These are phyloP conservation scores for Claviceps sp. DNA, from an alignment of 2,329 filamentous ascomycete species.

Conservation along the genomic window DNA sequence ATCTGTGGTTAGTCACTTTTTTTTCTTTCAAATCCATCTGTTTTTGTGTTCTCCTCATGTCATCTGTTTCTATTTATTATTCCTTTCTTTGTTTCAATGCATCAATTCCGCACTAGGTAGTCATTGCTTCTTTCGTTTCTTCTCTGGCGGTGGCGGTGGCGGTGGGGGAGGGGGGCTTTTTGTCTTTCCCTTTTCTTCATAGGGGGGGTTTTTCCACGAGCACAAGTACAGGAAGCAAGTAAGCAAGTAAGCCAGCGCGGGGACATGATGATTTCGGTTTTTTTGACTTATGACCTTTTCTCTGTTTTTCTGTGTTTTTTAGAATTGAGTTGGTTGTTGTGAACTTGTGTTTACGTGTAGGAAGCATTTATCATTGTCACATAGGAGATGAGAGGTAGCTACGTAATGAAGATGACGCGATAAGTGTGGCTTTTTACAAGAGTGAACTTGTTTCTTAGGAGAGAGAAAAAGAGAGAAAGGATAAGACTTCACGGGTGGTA, in stretches of 20 bases:
- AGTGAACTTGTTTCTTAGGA: background rate
- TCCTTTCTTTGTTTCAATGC: background rate
- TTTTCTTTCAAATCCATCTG: no score
- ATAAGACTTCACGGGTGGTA: no score
- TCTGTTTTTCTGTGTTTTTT: no score
- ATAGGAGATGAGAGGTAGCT: conserved; percentile 1
- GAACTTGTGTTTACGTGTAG: background rate
- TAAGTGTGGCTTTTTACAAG: background rate
- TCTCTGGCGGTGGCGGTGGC: background rate
- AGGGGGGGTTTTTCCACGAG: background rate
- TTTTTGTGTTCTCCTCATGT: no score
- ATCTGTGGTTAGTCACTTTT: no score
- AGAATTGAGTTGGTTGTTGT: background rate
- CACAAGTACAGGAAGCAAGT: conserved; percentile 1
- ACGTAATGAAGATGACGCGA: background rate
- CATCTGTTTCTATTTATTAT: no score
- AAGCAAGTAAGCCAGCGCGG: background rate
- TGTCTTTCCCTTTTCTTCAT: background rate
- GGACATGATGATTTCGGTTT: background rate
- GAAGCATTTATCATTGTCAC: conserved; percentile 4
- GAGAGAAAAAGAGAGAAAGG: no score
- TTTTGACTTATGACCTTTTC: background rate
- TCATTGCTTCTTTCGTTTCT: background rate
- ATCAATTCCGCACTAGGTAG: background rate
- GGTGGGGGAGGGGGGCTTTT: background rate